Evolutionary conservation across 495 filamentous ascomycete species (phyloP).

Genomic region (Xylaria acuta): DNA sequence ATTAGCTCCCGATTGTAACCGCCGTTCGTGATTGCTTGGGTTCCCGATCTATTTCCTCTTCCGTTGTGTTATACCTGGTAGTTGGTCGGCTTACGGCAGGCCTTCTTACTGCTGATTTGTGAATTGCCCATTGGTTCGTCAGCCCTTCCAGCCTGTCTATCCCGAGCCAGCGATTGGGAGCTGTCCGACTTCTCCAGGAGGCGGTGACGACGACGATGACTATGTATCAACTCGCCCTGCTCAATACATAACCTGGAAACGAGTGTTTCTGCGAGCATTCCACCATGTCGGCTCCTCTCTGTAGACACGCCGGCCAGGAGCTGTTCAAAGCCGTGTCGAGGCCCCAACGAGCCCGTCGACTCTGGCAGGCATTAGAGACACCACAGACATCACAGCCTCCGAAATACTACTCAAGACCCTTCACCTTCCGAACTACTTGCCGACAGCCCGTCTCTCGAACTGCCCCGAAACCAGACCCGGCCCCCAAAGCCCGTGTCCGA

Average conservation of each 20-base stretch:
- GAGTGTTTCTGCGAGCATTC: not conserved
- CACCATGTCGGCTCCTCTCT: conserved; percentile 1
- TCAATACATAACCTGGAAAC: not conserved
- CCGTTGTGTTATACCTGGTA: not conserved
- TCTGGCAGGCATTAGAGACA: conserved; percentile 18
- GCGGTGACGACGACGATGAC: not conserved
- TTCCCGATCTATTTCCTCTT: not conserved
- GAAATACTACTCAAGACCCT: conserved; percentile 14
- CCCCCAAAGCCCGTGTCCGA: conserved; percentile 27
- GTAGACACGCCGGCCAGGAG: conserved; percentile 3
- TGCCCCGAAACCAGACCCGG: conserved; percentile 10
- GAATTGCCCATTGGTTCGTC: not conserved
- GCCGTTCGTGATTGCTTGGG: not conserved
- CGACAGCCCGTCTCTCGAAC: conserved; percentile 27
- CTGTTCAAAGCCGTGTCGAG: conserved; percentile 3
- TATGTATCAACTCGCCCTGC: conserved; percentile 5
- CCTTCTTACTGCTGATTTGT: not conserved
- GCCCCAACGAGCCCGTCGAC: conserved; percentile 17
- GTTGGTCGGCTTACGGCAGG: not conserved
- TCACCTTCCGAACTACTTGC: conserved; percentile 20
- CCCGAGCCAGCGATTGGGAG: not conserved
- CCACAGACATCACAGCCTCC: not conserved
- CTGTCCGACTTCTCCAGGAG: not conserved
- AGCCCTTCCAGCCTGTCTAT: not conserved
- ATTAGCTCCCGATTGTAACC: not conserved